A percentile compares a stretch with the other conserved stretches of the same genome.
Evolutionary conservation across 768 basidiomycete species (phyloP).

Genomic region (Ramaria rubella): DNA sequence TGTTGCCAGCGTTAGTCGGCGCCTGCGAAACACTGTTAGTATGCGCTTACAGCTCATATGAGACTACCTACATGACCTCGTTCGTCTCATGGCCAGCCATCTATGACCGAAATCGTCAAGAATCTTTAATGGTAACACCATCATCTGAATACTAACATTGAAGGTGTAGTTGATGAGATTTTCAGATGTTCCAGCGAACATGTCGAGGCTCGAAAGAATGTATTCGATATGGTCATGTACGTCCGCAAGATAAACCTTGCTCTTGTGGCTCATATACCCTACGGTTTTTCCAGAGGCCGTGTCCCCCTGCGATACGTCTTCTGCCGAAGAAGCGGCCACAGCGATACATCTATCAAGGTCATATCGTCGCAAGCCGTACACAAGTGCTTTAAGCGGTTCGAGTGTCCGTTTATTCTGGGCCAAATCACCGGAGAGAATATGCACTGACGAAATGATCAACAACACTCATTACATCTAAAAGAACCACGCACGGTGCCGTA

Average conservation of each 20-base stretch:
- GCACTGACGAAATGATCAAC: slow-evolving; percentile 40
- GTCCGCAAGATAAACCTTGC: slow-evolving; percentile 67
- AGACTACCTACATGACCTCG: slow-evolving; percentile 51
- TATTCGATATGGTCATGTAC: slow-evolving; percentile 75
- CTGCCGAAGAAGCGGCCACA: slow-evolving; percentile 37
- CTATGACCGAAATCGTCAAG: slow-evolving; percentile 27
- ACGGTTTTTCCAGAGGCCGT: slow-evolving; percentile 30
- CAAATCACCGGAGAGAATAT: slow-evolving; percentile 70
- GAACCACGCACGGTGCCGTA: slow-evolving; percentile 43
- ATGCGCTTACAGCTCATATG: not conserved
- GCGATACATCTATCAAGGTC: slow-evolving; percentile 63
- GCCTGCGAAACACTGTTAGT: slow-evolving; percentile 37
- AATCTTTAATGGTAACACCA: not conserved
- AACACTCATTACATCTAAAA: slow-evolving; percentile 5
- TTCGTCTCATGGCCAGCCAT: slow-evolving; percentile 73
- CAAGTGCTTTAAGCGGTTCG: slow-evolving; percentile 61
- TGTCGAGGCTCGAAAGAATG: slow-evolving; percentile 60
- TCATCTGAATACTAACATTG: slow-evolving; percentile 43
- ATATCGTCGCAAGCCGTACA: slow-evolving; percentile 63
- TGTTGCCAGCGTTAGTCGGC: slow-evolving; percentile 58
- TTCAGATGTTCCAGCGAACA: slow-evolving; percentile 64
- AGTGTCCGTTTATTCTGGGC: slow-evolving; percentile 68
- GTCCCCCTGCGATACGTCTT: slow-evolving; percentile 12
- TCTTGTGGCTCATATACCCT: slow-evolving; percentile 62
- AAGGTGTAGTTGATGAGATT: slow-evolving; percentile 71